Evolutionary conservation across 2,329 filamentous ascomycete species (phyloP).

Genomic region (Apiospora saccharicola): DNA sequence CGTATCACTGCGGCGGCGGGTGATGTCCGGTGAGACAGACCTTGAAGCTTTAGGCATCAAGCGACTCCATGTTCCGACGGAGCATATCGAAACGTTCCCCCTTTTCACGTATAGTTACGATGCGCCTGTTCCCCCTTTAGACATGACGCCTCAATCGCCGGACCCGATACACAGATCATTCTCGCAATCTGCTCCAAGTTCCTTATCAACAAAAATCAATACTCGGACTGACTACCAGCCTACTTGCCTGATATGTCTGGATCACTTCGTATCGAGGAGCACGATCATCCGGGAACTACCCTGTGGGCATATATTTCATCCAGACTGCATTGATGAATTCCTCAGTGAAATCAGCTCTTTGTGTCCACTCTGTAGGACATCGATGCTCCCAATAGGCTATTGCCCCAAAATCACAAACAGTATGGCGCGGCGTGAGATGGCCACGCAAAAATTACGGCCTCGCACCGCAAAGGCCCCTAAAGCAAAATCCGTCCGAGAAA

Average conservation of each 20-base stretch:
- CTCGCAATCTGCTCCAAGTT: conserved; percentile 34
- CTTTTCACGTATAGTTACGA: conserved; percentile 77
- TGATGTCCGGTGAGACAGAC: conserved; percentile 82
- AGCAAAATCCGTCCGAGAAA: not conserved
- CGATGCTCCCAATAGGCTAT: conserved; percentile 74
- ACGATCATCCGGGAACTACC: conserved; percentile 84
- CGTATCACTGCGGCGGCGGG: conserved; percentile 70
- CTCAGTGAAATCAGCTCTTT: conserved; percentile 80
- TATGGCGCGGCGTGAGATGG: conserved; percentile 84
- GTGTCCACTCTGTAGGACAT: conserved; percentile 90
- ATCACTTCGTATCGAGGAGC: conserved; percentile 73
- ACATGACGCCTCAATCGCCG: conserved; percentile 9
- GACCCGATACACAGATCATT: conserved; percentile 34
- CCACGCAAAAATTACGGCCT: conserved; percentile 67
- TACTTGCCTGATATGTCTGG: conserved; percentile 88
- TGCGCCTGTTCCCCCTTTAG: conserved; percentile 42
- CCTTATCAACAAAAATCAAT: conserved; percentile 43
- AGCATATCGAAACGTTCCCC: conserved; percentile 77
- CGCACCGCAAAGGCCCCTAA: not conserved
- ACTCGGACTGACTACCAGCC: conserved; percentile 71
- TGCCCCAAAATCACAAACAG: conserved; percentile 79
- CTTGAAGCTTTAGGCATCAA: conserved; percentile 87
- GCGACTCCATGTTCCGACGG: conserved; percentile 76
- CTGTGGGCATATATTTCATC: conserved; percentile 93
- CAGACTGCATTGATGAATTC: conserved; percentile 89